A percentile compares a stretch with the other conserved stretches of the same genome.
phyloP scores from a whole-genome alignment of 495 filamentous ascomycete species.

The Trichoderma erinaceum region DNA sequence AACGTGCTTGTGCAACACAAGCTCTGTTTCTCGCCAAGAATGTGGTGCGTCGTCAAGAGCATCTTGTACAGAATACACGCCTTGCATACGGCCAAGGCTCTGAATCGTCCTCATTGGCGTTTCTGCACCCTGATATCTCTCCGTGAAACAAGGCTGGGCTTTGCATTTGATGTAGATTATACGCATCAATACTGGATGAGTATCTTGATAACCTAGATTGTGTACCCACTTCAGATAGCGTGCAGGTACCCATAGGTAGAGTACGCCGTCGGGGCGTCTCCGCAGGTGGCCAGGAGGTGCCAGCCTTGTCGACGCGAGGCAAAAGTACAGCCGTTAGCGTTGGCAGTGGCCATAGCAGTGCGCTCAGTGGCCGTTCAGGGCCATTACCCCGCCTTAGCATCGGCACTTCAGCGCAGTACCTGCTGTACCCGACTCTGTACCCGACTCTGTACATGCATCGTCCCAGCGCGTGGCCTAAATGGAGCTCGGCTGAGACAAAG shows the following conservation, averaged over 20 bases:
- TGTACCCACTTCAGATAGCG: neutral
- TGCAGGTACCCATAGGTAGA: neutral
- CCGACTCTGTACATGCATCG: neutral
- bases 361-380: neutral
- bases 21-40: neutral
- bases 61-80: neutral
- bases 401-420: neutral
- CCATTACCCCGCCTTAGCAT: conserved; percentile 2
- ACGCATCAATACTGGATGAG: neutral
- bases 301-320: neutral
- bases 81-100: neutral
- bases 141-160: conserved; percentile 2
- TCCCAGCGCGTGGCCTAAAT: neutral
- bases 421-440: neutral
- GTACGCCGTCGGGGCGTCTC: neutral
- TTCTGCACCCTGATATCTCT: neutral
- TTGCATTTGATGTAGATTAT: neutral
- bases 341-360: neutral
- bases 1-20: neutral
- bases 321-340: neutral
- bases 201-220: too few species aligned
- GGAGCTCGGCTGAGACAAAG: conserved; percentile 7
- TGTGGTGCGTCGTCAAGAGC: neutral
- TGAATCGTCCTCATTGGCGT: neutral
- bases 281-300: neutral